phyloP scores from a whole-genome alignment of 352 stramenopile genomes.

The Phytophthora colocasiae region DNA sequence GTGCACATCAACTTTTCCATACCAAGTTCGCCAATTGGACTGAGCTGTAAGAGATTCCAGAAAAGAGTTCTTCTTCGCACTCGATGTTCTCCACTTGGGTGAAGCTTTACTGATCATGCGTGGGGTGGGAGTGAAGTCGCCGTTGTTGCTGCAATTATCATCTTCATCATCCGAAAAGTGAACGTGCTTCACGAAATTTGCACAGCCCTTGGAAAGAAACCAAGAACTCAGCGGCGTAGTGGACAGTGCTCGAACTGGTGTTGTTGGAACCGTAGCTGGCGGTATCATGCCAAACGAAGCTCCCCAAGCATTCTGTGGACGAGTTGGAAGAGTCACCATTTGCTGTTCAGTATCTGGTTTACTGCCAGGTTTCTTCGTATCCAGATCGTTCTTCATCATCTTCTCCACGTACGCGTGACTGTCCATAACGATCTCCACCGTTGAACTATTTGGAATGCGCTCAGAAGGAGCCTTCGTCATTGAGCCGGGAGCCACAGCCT shows the following conservation, averaged over 20 bases:
- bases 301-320: slow-evolving; percentile 48
- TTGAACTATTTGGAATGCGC: background rate
- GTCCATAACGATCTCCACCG: slow-evolving; percentile 35
- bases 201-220: slow-evolving; percentile 68
- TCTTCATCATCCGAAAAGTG: slow-evolving; percentile 42
- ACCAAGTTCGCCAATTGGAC: slow-evolving; percentile 72
- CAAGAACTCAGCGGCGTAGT: slow-evolving; percentile 67
- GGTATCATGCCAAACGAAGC: slow-evolving; percentile 51
- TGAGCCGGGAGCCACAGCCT: background rate
- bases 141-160: slow-evolving; percentile 8
- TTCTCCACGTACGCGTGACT: slow-evolving; percentile 40
- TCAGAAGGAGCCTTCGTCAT: background rate
- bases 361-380: background rate
- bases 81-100: slow-evolving; percentile 21
- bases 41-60: slow-evolving; percentile 52
- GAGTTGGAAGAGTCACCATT: slow-evolving; percentile 2
- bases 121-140: background rate
- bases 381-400: slow-evolving; percentile 28
- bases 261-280: background rate
- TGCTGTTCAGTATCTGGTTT: background rate
- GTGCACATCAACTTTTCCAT: slow-evolving; percentile 45
- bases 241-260: slow-evolving; percentile 17
- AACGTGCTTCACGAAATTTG: slow-evolving; percentile 69
- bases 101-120: slow-evolving; percentile 16
- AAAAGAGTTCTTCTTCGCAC: slow-evolving; percentile 49